Base-by-base conservation (phyloP, 768 basidiomycete genomes). In the Psilocybe azurescens region DNA sequence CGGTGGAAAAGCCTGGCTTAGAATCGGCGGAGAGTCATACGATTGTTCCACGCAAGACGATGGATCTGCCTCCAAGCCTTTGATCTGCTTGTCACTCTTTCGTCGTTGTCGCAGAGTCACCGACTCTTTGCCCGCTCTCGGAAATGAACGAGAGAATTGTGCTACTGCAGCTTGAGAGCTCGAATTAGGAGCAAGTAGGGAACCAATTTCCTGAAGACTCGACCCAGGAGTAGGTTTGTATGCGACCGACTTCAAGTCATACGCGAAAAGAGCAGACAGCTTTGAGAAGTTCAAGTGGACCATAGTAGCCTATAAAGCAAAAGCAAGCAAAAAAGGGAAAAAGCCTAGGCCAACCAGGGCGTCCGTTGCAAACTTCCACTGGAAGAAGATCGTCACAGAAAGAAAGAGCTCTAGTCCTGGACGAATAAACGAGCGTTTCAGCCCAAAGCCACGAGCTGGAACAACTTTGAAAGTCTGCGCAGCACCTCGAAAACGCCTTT, bases 1-100 rank as follows among this genome's bases (percentile, higher is more conserved):
- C 0, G 84, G 77, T 6, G 80, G 70, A 65, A 86, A 86, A 0
- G 66, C 59, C 58, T 79, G 78, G 18, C 77, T 65, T 8, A 55
- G 56, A 29, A 77, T 61, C 24, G 71, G 68, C 33, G 77, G 69
- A 38, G 73, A 57, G 18, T 67, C 56, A 56, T 76, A 78, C 9
- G 75, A 70, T 33, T 75, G 72, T 20, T 77, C 75, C 49, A 63
- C 47, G 59, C 74, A 76, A 32, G 28, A 52, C 7, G 24, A 28
- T 5, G 48, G 7, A 24, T 52, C 30, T 4, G 28, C 10, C 5
- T 32, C 51, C 51, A 16, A 8, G 24, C 51, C 6, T 52, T 52
- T 16, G 13, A 14, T 13, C 24, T 16, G 4, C 24, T 29, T 13
- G 14, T 13, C 14, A 30, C 30, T 13, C 9, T 32, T 28, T 18